Percentiles rank a stretch among this genome's conserved stretches.
These are phyloP conservation scores for Lachnellula hyalina DNA, from an alignment of 2,329 filamentous ascomycete genomes.

Conservation along the genomic window DNA sequence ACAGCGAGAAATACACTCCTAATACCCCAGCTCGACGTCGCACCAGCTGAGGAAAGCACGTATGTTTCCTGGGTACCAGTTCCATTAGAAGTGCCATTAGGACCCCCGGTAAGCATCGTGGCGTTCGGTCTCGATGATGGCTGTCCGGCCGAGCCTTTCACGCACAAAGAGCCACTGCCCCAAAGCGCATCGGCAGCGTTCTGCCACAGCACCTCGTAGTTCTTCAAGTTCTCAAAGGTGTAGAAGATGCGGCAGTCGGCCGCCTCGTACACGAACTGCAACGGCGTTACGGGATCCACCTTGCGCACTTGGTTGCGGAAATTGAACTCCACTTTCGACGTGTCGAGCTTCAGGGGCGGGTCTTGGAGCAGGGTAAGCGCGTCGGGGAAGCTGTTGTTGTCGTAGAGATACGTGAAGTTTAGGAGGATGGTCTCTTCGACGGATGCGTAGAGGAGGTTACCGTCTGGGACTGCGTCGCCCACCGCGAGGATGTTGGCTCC, in stretches of 20 bases:
- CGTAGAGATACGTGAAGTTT: neutral
- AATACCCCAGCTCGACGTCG: neutral
- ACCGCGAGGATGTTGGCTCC: conserved; percentile 36
- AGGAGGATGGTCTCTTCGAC: neutral
- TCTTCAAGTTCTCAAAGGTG: conserved; percentile 43
- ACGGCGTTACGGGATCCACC: conserved; percentile 34
- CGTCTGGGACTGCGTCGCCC: neutral
- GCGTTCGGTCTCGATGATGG: neutral
- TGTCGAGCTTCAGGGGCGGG: neutral
- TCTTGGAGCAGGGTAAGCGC: neutral
- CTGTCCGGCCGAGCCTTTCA: neutral
- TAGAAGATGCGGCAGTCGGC: conserved; percentile 56
- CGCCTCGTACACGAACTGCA: conserved; percentile 55
- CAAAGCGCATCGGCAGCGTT: conserved; percentile 34
- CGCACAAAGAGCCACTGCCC: conserved; percentile 24
- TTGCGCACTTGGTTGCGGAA: conserved; percentile 31
- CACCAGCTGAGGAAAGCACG: neutral
- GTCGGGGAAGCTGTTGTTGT: neutral
- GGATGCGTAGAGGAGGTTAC: neutral
- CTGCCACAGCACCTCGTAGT: conserved; percentile 45
- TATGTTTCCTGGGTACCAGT: neutral
- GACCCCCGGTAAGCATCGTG: neutral
- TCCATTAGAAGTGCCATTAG: neutral
- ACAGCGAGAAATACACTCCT: neutral
- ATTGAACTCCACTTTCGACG: conserved; percentile 28